Base-by-base conservation (phyloP, 345 rosid genomes). In the Kandelia obovata region DNA sequence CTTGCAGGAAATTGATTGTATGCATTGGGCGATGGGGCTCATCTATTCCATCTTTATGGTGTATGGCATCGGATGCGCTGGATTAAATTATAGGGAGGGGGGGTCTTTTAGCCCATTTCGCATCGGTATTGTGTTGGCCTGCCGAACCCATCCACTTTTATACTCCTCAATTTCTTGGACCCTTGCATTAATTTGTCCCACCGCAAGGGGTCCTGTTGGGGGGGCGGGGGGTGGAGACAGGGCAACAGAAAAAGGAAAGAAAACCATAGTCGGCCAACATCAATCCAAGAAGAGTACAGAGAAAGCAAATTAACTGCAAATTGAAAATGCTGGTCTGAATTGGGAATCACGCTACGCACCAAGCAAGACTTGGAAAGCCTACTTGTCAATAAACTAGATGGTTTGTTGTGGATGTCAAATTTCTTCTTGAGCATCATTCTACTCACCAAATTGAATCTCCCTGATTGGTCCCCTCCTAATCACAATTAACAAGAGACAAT, bases 291-390 rank as follows among this genome's bases (percentile, higher is more conserved):
- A 43, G 16, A 39, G 35, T 60, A 35, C 59, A 52, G 30, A 3
- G 6, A 37, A 60, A 73, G 61, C 37, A 27, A 60, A 35, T 26
- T 53, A 21, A 66, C 25, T 25, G 27, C 61, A n/a, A 27, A 43
- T 66, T 66, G 71, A 65, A 59, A 2, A 35, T 32, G 25, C 17
- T 25, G 71, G 60, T 51, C 59, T 27, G 19, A 57, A 31, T 21
- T 19, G 39, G 62, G 74, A 49, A 35, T n/a, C 21, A 17, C 62
- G 37, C 15, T 53, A 16, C 62, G 7, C 37, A 58, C 61, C 62
- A 52, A 31, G 53, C 39, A 61, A 5, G 73, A 74, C 60, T n/a
- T 53, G 39, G 77, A 71, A 64, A 79, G 70, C 26, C 62, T 43
- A 77, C 76, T 70, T 72, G 52, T 20, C 47, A 31, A 57, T 16